phyloP scores from a whole-genome alignment of 805 yeast species.

The Ogataea sp. region DNA sequence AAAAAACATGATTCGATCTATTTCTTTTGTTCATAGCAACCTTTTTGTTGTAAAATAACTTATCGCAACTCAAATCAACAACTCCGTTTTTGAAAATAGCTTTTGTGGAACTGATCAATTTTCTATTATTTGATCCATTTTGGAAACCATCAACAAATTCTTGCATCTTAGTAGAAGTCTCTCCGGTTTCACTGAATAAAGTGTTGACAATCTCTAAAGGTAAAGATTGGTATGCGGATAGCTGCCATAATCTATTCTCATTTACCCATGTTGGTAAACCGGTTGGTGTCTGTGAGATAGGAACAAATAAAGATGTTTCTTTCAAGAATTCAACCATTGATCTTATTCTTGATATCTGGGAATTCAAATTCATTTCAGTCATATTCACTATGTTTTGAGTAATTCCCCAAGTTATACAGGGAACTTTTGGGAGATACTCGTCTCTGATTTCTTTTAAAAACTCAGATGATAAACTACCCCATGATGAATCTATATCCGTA shows the following conservation, averaged over 20 bases:
- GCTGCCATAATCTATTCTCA: slow-evolving; percentile 34
- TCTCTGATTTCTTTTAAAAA: slow-evolving; percentile 53
- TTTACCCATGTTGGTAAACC: slow-evolving; percentile 16
- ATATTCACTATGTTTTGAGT: slow-evolving; percentile 4
- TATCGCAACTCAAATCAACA: not conserved
- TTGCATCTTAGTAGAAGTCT: slow-evolving; percentile 27
- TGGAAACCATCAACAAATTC: slow-evolving; percentile 28
- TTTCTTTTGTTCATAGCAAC: not conserved
- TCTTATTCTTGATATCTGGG: slow-evolving; percentile 33
- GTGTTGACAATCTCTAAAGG: slow-evolving; percentile 38
- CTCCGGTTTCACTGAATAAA: slow-evolving; percentile 28
- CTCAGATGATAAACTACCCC: slow-evolving; percentile 71
- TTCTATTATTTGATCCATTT: slow-evolving; percentile 3
- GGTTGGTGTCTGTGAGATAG: slow-evolving; percentile 28
- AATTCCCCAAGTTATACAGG: slow-evolving; percentile 39
- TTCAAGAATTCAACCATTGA: slow-evolving; percentile 37
- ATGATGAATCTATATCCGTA: slow-evolving; percentile 67
- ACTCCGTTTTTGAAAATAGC: slow-evolving; percentile 1
- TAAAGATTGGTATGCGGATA: slow-evolving; percentile 27
- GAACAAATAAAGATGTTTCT: slow-evolving; percentile 47
- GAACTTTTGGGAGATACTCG: slow-evolving; percentile 51
- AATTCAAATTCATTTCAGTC: slow-evolving; percentile 7
- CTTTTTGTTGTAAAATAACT: not conserved
- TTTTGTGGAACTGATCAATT: slow-evolving; percentile 3
- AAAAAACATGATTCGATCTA: slow-evolving; percentile 16